phyloP scores from a whole-genome alignment of 2,329 filamentous ascomycete genomes.

The Cylindrodendrum hubeiense region DNA sequence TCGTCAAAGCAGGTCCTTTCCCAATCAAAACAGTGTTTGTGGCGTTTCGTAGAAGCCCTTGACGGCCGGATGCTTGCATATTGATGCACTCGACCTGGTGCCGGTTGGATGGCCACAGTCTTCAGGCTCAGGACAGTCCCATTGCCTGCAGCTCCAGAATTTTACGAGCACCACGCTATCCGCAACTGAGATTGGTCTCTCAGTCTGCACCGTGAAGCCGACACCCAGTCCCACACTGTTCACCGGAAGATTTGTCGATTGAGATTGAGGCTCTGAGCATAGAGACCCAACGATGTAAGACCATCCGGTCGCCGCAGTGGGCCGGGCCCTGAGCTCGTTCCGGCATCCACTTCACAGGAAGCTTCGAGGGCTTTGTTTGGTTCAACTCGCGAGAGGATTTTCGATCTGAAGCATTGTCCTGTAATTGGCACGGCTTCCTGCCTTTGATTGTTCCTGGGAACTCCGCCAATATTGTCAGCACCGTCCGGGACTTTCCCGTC shows the following conservation, averaged over 20 bases:
- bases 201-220: constrained; percentile 19
- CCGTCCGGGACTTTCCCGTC: constrained; percentile 27
- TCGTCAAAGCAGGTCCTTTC: constrained; percentile 46
- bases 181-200: constrained; percentile 26
- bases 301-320: constrained; percentile 31
- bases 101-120: constrained; percentile 29
- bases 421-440: constrained; percentile 47
- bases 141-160: constrained; percentile 23
- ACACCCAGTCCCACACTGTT: constrained; percentile 18
- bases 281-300: constrained; percentile 28
- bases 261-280: constrained; percentile 28
- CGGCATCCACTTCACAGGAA: constrained; percentile 33
- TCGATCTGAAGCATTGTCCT: constrained; percentile 38
- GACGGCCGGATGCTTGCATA: constrained; percentile 63
- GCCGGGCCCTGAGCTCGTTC: constrained; percentile 37
- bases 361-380: constrained; percentile 44
- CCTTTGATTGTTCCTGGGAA: constrained; percentile 40
- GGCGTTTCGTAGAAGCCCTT: constrained; percentile 60
- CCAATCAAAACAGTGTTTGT: constrained; percentile 60
- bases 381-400: constrained; percentile 41
- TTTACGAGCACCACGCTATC: constrained; percentile 32
- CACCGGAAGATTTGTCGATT: constrained; percentile 18
- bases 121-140: constrained; percentile 39
- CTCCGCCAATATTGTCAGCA: constrained; percentile 29
- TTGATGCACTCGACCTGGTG: constrained; percentile 51